Conservation (phyloP, 768 basidiomycete genomes). For the Phaeotremella skinneri region DNA sequence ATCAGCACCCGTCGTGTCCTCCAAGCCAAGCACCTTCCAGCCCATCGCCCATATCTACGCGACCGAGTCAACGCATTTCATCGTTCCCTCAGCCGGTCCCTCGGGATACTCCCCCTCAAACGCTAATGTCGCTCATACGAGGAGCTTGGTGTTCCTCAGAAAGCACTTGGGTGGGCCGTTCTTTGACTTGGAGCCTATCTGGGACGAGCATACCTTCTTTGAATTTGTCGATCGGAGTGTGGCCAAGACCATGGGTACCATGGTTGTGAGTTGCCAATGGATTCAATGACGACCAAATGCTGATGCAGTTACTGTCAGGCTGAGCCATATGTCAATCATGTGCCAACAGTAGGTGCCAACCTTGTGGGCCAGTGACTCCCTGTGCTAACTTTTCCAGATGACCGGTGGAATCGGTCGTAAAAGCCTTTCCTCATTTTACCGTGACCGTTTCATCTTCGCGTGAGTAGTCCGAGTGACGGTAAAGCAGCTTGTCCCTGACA, state of each 20-base stretch:
- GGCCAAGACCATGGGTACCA: constrained; percentile 43
- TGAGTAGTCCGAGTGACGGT: not conserved
- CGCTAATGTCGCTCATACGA: constrained; percentile 1
- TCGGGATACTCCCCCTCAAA: not conserved
- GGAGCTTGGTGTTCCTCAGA: constrained; percentile 21
- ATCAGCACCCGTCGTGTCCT: no score
- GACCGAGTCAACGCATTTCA: not conserved
- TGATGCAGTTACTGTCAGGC: constrained; percentile 6
- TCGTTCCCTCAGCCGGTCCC: not conserved
- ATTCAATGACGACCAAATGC: no score
- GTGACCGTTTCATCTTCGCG: constrained; percentile 40
- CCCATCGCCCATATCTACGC: not conserved
- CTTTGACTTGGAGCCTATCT: constrained; percentile 63
- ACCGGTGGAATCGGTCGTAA: constrained; percentile 61
- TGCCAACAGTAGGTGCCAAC: constrained; percentile 56
- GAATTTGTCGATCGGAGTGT: constrained; percentile 58
- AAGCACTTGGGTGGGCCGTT: constrained; percentile 53
- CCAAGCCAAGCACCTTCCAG: no score
- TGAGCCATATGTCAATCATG: constrained; percentile 63
- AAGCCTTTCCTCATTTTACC: constrained; percentile 58
- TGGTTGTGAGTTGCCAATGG: constrained; percentile 31
- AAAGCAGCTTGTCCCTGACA: not conserved
- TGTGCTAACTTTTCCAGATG: constrained; percentile 37
- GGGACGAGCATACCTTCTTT: constrained; percentile 62
- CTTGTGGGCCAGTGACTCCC: not conserved